Evolutionary conservation across 2,329 filamentous ascomycete genomes (phyloP).

Genomic region (Aspergillus calidoustus): DNA sequence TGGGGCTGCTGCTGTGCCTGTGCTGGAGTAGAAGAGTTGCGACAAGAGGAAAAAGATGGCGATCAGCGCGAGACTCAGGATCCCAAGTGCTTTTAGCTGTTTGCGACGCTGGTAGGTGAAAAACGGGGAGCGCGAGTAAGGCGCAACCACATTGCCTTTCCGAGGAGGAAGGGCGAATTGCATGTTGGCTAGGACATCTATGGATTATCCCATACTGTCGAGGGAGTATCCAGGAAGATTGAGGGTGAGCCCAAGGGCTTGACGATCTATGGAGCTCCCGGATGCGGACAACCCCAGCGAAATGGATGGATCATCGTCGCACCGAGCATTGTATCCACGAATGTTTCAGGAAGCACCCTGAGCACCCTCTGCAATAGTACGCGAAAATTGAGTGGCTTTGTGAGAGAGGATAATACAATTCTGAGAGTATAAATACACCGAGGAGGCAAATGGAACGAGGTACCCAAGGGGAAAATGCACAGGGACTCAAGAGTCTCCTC

Average conservation of each 20-base stretch:
- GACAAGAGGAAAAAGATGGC: slow-evolving; percentile 66
- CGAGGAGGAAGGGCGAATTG: slow-evolving; percentile 88
- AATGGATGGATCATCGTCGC: slow-evolving; percentile 23
- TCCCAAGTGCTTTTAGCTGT: slow-evolving; percentile 63
- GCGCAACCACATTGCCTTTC: slow-evolving; percentile 77
- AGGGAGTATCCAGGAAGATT: neutral
- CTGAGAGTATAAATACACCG: slow-evolving; percentile 40
- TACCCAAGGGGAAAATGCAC: slow-evolving; percentile 29
- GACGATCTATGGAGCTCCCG: slow-evolving; percentile 16
- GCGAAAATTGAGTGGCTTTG: slow-evolving; percentile 27
- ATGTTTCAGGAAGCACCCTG: slow-evolving; percentile 4
- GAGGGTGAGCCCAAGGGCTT: neutral
- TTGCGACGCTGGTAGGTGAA: slow-evolving; percentile 58
- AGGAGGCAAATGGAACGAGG: slow-evolving; percentile 23
- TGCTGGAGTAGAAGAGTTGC: slow-evolving; percentile 39
- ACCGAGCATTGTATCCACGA: slow-evolving; percentile 13
- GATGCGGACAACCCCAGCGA: slow-evolving; percentile 26
- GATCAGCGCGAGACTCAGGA: slow-evolving; percentile 61
- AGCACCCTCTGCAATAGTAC: neutral
- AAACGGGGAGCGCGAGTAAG: slow-evolving; percentile 61
- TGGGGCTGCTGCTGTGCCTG: slow-evolving; percentile 31
- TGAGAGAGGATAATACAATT: slow-evolving; percentile 21
- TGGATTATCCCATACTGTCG: neutral
- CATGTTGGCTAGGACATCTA: slow-evolving; percentile 56
- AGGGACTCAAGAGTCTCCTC: slow-evolving; percentile 3